Evolutionary conservation across 179 eudicot genomes (phyloP).

Genomic region (Pouteria campechiana): DNA sequence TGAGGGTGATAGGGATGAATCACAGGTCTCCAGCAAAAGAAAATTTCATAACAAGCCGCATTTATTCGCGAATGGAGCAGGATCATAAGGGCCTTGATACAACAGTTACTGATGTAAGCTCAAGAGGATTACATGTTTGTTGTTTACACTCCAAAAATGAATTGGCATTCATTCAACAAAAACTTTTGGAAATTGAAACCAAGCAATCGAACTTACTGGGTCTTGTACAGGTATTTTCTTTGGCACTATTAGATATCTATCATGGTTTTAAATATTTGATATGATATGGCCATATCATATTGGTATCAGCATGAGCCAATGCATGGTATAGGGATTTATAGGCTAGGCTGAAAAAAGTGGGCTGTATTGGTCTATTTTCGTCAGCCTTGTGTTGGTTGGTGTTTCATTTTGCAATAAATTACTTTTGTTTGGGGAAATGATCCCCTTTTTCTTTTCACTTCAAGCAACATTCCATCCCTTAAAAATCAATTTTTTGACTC

Average conservation of each 20-base stretch:
- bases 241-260: background rate
- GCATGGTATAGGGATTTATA: too few species aligned
- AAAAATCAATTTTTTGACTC: too few species aligned
- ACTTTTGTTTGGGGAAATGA: too few species aligned
- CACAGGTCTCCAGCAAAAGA: constrained; percentile 25
- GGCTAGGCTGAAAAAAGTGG: too few species aligned
- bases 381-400: too few species aligned
- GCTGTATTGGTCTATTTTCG: too few species aligned
- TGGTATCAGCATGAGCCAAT: too few species aligned
- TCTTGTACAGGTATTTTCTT: constrained; percentile 53
- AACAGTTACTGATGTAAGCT: constrained; percentile 45
- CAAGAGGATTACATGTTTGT: constrained; percentile 26
- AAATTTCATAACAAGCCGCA: constrained; percentile 23
- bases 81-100: constrained; percentile 72
- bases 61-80: constrained; percentile 21
- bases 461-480: too few species aligned
- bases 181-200: constrained; percentile 69
- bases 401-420: too few species aligned
- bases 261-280: too few species aligned
- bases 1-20: constrained; percentile 21
- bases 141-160: constrained; percentile 46
- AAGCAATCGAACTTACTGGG: constrained; percentile 71
- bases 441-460: too few species aligned
- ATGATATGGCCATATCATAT: too few species aligned
- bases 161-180: constrained; percentile 38